Conservation (phyloP, 305 asterid species). For the Fraxinus angustifolia region DNA sequence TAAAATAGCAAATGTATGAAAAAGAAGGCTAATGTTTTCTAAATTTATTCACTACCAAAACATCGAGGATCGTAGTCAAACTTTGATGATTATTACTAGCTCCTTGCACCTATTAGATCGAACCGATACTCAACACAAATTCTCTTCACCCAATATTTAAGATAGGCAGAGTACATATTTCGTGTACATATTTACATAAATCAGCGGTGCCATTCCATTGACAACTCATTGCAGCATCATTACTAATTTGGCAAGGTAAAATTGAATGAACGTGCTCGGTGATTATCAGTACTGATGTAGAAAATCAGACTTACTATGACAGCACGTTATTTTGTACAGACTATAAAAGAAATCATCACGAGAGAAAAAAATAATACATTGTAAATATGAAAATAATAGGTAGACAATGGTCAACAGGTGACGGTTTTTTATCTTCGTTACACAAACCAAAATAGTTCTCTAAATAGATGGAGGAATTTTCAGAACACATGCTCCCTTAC, state of each 20-base stretch:
- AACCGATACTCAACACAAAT: background rate
- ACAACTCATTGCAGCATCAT: background rate
- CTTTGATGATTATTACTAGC: background rate
- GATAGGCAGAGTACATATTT: background rate
- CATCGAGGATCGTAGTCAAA: background rate
- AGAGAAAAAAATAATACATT: background rate
- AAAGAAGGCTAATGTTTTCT: background rate
- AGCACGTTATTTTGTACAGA: background rate
- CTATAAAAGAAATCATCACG: background rate
- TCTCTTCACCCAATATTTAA: slow-evolving; percentile 1
- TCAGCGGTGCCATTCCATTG: background rate
- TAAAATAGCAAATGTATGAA: slow-evolving; percentile 1
- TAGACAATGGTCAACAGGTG: background rate
- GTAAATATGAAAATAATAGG: background rate
- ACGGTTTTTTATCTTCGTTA: background rate
- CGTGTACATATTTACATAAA: background rate
- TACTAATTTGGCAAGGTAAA: background rate
- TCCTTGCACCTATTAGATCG: background rate
- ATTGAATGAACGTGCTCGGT: background rate
- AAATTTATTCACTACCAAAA: slow-evolving; percentile 8
- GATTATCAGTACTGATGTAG: slow-evolving; percentile 2
- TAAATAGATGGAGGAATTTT: slow-evolving; percentile 3
- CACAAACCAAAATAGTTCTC: slow-evolving; percentile 1
- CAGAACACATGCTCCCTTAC: background rate
- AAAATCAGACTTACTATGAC: background rate